Evolutionary conservation across 148 eudicot genomes (phyloP).

Genomic region (Rhododendron ferrugineum): DNA sequence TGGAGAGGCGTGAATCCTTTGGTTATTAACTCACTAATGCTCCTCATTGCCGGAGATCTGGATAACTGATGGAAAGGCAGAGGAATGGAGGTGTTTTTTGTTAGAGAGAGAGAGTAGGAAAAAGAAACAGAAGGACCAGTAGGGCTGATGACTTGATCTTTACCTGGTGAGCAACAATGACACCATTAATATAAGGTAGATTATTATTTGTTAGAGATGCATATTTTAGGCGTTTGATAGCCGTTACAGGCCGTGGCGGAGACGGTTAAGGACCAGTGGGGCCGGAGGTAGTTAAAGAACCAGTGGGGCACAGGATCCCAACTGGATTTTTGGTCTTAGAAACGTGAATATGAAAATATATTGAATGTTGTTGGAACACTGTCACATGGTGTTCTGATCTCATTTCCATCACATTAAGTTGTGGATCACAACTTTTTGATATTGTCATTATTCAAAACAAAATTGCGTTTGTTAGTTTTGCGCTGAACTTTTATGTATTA

Average conservation of each 20-base stretch:
- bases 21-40: too few relatives aligned
- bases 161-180: slow-evolving; percentile 4
- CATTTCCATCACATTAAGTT: too few relatives aligned
- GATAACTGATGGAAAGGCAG: slow-evolving; percentile 15
- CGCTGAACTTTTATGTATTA: too few relatives aligned
- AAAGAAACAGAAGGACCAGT: slow-evolving; percentile 5
- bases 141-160: neutral
- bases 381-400: too few relatives aligned
- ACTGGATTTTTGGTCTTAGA: too few relatives aligned
- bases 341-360: too few relatives aligned
- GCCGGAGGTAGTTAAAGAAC: neutral
- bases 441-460: too few relatives aligned
- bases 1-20: too few relatives aligned
- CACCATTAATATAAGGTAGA: neutral
- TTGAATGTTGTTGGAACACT: too few relatives aligned
- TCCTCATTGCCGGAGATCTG: slow-evolving; percentile 46
- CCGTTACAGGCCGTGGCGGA: neutral
- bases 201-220: neutral
- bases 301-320: too few relatives aligned
- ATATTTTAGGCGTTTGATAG: neutral
- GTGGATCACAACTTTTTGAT: too few relatives aligned
- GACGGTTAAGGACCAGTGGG: neutral
- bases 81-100: neutral
- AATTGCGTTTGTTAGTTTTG: too few relatives aligned
- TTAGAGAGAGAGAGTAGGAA: slow-evolving; percentile 4